Base-by-base conservation (phyloP, 768 basidiomycete genomes). In the Holtermannia corniformis region DNA sequence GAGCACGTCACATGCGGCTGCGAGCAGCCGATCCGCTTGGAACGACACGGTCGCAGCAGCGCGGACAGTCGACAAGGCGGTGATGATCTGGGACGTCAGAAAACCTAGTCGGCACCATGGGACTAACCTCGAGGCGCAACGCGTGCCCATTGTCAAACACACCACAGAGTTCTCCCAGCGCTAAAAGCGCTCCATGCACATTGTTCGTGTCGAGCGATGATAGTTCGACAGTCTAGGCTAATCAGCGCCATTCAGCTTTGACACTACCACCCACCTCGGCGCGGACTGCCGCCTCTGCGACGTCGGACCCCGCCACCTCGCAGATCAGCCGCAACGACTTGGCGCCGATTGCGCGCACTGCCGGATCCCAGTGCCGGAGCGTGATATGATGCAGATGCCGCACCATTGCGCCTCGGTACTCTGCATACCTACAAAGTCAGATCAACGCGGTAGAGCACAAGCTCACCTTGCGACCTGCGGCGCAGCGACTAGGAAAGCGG, bases 381-480 rank as follows among this genome's bases (percentile, higher is more conserved):
- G 85, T 83, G 42, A 85, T 81, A 56, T 80, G 75, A 37, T 87
- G 68, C 41, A 95, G 67, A 67, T 93, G 87, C 49, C 83, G 77
- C 44, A 90, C 71, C 50, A 96, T 75, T 56, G 74, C 78, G 1
- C 74, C 54, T 26, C 85, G 79, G 70, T 96, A 97, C 63, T 85
- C 86, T 24, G 65, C 58, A 70, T 91, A 85, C 62, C 93, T 97
- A 56, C 11, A 32, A 24, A 49, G 16, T 51, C 50, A 51, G 32
- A 5, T n/a, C 43, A 5, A 13, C 14, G 5, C 44, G 3, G 43
- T 45, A 28, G 20, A 45, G 26, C 10, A 16, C 32, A 5, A 12
- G 78, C 87, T 66, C 67, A 93, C 91, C 80, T 78, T 25, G 91
- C 87, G 42, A 95, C 87, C 63, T 86, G 82, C 43, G 86, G 84